Percentiles rank a stretch among this genome's conserved stretches.
phyloP scores from a whole-genome alignment of 2,329 filamentous ascomycete species.

The Coniella vitis region DNA sequence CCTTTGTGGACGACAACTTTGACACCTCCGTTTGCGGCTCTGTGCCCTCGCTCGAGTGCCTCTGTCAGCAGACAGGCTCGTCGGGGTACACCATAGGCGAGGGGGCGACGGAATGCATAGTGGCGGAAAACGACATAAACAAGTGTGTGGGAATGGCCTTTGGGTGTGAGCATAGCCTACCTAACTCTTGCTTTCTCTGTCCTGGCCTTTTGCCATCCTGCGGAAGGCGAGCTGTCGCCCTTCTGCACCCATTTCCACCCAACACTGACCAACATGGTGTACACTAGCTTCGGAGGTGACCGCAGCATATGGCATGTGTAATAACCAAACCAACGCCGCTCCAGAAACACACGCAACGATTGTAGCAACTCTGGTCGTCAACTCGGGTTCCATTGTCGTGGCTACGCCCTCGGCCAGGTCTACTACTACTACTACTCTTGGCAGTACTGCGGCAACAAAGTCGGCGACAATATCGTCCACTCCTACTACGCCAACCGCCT shows the following conservation, averaged over 20 bases:
- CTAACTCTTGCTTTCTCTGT: background rate
- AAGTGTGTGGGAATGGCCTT: slow-evolving; percentile 44
- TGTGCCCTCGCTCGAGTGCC: slow-evolving; percentile 49
- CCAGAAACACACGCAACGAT: slow-evolving; percentile 52
- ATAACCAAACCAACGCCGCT: slow-evolving; percentile 39
- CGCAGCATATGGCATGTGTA: slow-evolving; percentile 54
- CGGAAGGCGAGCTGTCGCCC: background rate
- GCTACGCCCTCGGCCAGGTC: slow-evolving; percentile 14
- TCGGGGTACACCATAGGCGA: slow-evolving; percentile 66
- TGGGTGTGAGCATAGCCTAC: slow-evolving; percentile 27
- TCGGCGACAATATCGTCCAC: slow-evolving; percentile 9
- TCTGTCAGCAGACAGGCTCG: slow-evolving; percentile 53
- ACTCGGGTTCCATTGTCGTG: slow-evolving; percentile 27
- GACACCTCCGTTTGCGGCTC: slow-evolving; percentile 40
- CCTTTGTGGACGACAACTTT: slow-evolving; percentile 57
- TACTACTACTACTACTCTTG: no score
- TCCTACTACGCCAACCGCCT: slow-evolving; percentile 2
- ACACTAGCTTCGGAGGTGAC: slow-evolving; percentile 34
- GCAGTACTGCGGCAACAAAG: slow-evolving; percentile 6
- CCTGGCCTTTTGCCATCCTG: background rate
- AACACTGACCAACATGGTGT: background rate
- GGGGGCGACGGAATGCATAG: slow-evolving; percentile 60
- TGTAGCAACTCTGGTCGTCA: slow-evolving; percentile 46
- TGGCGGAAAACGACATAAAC: slow-evolving; percentile 42
- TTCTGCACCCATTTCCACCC: background rate